Evolutionary conservation across 2,329 filamentous ascomycete species (phyloP).

Genomic region (Colletotrichum orchidophilum): DNA sequence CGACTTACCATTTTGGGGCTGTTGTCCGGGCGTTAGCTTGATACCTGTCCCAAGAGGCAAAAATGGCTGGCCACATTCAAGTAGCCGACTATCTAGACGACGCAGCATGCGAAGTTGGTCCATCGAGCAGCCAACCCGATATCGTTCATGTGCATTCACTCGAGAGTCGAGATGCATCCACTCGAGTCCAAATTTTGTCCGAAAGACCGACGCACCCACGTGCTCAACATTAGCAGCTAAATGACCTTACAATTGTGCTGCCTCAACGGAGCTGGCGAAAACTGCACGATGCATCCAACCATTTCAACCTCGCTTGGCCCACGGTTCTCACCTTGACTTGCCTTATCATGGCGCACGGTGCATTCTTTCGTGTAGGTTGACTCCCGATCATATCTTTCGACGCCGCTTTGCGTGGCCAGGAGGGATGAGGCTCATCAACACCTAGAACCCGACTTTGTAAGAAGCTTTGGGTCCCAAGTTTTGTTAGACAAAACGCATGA

Average conservation of each 20-base stretch:
- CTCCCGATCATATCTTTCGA: no score
- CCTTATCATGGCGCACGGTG: no score
- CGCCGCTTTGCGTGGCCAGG: background rate
- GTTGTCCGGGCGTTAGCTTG: background rate
- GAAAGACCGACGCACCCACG: no score
- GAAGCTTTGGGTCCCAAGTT: conserved; percentile 34
- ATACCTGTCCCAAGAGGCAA: background rate
- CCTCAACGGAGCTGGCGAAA: background rate
- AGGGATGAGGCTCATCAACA: background rate
- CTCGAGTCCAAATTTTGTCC: no score
- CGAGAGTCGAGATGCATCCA: no score
- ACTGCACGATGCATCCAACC: background rate
- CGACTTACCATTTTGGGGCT: background rate
- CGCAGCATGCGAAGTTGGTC: background rate
- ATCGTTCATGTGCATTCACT: background rate
- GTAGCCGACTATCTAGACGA: background rate
- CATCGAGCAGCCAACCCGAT: background rate
- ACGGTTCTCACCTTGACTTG: no score
- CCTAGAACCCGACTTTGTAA: background rate
- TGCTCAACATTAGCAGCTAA: no score
- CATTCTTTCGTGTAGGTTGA: no score
- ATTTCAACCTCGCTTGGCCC: no score
- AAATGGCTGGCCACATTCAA: background rate
- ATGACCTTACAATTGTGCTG: no score
- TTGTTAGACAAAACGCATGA: conserved; percentile 41